Evolutionary conservation across 2,329 filamentous ascomycete genomes (phyloP).

Genomic region (Xylariaceae sp.): DNA sequence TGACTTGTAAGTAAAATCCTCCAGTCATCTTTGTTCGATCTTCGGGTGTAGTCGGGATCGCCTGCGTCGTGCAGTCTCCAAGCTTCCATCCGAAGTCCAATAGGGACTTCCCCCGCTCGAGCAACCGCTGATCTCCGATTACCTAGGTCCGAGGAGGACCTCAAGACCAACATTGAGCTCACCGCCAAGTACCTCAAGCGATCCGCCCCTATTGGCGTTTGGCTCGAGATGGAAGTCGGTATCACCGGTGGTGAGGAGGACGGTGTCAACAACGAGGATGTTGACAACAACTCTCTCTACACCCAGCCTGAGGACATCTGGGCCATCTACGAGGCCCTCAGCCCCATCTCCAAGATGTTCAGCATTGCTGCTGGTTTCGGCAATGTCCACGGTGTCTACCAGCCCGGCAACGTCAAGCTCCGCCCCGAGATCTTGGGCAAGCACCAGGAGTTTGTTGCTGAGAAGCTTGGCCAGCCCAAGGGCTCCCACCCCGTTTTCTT

Average conservation of each 20-base stretch:
- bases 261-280: slow-evolving; percentile 96
- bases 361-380: slow-evolving; percentile 97
- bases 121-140: slow-evolving; percentile 1
- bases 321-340: slow-evolving; percentile 81
- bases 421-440: slow-evolving; percentile 93
- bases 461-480: slow-evolving; percentile 60
- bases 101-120: not conserved
- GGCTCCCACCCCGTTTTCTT: slow-evolving; percentile 95
- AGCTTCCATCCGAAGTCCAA: not conserved
- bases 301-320: slow-evolving; percentile 96
- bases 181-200: slow-evolving; percentile 92
- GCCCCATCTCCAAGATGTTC: slow-evolving; percentile 89
- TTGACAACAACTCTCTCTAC: slow-evolving; percentile 93
- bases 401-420: slow-evolving; percentile 94
- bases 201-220: slow-evolving; percentile 94
- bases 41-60: not conserved
- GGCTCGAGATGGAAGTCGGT: slow-evolving; percentile 86
- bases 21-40: not conserved
- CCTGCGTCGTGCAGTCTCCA: not conserved
- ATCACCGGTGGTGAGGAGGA: slow-evolving; percentile 98
- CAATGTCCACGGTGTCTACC: slow-evolving; percentile 99
- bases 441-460: slow-evolving; percentile 89
- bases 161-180: slow-evolving; percentile 86
- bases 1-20: slow-evolving; percentile 56
- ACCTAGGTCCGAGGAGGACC: slow-evolving; percentile 64